Evolutionary conservation across 164 flowering plant species (phyloP).

Genomic region (Buxus sempervirens): DNA sequence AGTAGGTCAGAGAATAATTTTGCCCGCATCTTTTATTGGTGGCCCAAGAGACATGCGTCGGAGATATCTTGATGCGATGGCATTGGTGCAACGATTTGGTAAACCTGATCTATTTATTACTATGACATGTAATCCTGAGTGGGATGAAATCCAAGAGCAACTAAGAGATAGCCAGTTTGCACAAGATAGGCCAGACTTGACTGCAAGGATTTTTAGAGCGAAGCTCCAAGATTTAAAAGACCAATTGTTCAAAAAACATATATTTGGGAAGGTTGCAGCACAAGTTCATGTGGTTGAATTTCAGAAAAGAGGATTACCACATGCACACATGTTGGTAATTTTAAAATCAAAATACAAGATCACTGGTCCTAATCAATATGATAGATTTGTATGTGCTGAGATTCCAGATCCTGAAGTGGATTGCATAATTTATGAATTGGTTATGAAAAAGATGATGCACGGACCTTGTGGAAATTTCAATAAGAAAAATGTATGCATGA

Average conservation of each 20-base stretch:
- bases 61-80: slow-evolving; percentile 19
- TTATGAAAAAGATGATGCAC: no score
- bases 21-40: no score
- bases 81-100: slow-evolving; percentile 12
- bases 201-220: neutral
- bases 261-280: neutral
- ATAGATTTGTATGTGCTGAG: neutral
- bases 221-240: neutral
- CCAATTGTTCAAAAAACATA: neutral
- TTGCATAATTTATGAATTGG: no score
- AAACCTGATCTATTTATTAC: slow-evolving; percentile 20
- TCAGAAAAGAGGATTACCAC: neutral
- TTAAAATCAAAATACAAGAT: no score
- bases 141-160: slow-evolving; percentile 6
- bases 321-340: no score
- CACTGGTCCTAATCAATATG: no score
- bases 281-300: neutral
- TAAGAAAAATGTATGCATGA: neutral
- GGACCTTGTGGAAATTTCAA: neutral
- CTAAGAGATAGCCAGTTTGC: neutral
- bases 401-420: neutral
- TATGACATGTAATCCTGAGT: slow-evolving; percentile 21
- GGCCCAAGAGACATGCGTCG: no score
- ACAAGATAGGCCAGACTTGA: slow-evolving; percentile 18
- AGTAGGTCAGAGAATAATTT: no score